These are phyloP conservation scores for Populus pruinosa DNA, from an alignment of 345 rosid genomes.

Conservation along the genomic window DNA sequence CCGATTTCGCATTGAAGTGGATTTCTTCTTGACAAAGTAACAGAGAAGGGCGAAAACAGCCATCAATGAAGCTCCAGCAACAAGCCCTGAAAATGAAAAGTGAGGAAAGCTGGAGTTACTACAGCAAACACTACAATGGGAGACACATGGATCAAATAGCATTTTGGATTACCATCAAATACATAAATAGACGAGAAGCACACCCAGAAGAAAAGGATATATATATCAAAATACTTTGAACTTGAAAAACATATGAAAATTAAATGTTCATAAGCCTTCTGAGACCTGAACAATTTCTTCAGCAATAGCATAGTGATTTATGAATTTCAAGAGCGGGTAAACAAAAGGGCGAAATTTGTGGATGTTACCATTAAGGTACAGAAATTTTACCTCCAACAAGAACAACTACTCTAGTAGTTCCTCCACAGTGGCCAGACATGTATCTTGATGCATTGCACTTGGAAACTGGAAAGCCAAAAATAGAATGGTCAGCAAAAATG, in stretches of 20 bases:
- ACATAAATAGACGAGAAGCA: neutral
- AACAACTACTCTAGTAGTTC: conserved; percentile 36
- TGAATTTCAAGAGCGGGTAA: neutral
- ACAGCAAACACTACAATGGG: neutral
- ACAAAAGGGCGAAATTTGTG: neutral
- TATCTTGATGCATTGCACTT: conserved; percentile 42
- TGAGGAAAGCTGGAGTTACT: neutral
- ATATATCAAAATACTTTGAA: neutral
- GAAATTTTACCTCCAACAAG: conserved; percentile 65
- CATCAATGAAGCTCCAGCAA: conserved; percentile 57
- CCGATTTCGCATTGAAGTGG: conserved; percentile 42
- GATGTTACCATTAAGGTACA: neutral
- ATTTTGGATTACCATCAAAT: neutral
- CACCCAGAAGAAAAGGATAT: neutral
- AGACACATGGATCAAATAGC: neutral
- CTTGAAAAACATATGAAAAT: neutral
- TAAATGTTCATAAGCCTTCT: neutral
- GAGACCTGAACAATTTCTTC: neutral
- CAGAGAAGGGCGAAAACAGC: conserved; percentile 39
- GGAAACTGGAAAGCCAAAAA: conserved; percentile 23
- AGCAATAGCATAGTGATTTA: neutral
- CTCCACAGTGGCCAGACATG: conserved; percentile 39
- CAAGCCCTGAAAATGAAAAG: conserved; percentile 41
- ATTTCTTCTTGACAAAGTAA: conserved; percentile 38
- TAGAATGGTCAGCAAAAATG: conserved; percentile 6